Base-by-base conservation (phyloP, 345 rosid genomes). In the Heritiera littoralis region DNA sequence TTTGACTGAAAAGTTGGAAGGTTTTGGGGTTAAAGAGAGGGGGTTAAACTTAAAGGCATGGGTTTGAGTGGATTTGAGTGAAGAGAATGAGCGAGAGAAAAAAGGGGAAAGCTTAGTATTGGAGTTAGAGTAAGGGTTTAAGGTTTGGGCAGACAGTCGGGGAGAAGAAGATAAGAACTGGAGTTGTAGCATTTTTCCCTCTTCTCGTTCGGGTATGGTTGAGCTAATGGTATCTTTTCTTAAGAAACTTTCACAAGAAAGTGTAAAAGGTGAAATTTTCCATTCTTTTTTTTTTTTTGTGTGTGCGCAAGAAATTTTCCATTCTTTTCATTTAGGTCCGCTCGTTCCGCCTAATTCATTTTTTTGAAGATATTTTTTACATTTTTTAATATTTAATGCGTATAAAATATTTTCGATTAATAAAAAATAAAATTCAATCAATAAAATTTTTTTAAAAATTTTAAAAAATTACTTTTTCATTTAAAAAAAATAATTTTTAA, bases 1-100 rank as follows among this genome's bases (percentile, higher is more conserved):
- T 79, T 86, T 86, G 23, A 92, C 80, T 12, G 88, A 77, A 74
- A 88, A 80, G 45, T 81, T 56, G 20, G 77, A 79, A 71, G 81
- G 18, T 64, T 23, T 59, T 72, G 81, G 80, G 67, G 84, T 60
- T 11, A 78, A 38, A 5, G 86, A 74, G 38, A 81, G 51, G 72
- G 73, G 46, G 56, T 45, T 74, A 10, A 49, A 80, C 76, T 80
- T 69, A 20, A 69, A 68, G 76, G 54, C 58, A 28, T 46, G 76
- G 40, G 15, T 58, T 69, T 58, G 75, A 11, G 35, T 11, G 14
- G 75, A 43, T 13, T 58, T 56, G 45, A 58, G 67, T 6, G 45
- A 58, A 59, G 55, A 74, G 45, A 43, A 43, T 6, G 45, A 43
- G 8, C 7, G 8, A 43, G 0, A 43, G 13, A 74, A 43, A 61